Evolutionary conservation across 2,329 filamentous ascomycete species (phyloP).

Genomic region (Penicillium palitans): DNA sequence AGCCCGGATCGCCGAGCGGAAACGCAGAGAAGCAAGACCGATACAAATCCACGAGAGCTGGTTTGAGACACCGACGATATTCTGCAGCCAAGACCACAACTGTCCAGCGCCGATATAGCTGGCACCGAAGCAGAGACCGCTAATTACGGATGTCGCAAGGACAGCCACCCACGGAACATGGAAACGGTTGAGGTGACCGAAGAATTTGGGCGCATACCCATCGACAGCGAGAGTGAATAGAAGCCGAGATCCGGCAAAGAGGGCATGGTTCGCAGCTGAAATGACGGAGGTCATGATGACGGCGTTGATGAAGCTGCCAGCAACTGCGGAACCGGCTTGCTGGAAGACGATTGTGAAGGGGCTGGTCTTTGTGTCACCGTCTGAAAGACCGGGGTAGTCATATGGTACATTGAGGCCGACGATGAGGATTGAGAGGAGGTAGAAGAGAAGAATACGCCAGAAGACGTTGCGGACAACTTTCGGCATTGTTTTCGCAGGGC

Average conservation of each 20-base stretch:
- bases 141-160: conserved; percentile 55
- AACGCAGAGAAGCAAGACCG: conserved; percentile 64
- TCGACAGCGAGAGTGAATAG: conserved; percentile 59
- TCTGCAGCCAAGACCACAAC: conserved; percentile 67
- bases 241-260: conserved; percentile 58
- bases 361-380: conserved; percentile 49
- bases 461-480: conserved; percentile 66
- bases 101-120: conserved; percentile 66
- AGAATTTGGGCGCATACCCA: conserved; percentile 57
- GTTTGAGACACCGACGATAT: conserved; percentile 67
- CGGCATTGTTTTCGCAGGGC: conserved; percentile 62
- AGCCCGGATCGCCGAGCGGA: conserved; percentile 57
- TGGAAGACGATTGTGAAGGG: conserved; percentile 65
- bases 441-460: conserved; percentile 62
- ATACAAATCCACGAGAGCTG: conserved; percentile 66
- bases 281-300: conserved; percentile 61
- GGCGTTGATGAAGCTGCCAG: conserved; percentile 61
- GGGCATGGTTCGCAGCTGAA: conserved; percentile 59
- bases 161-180: conserved; percentile 57
- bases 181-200: conserved; percentile 53
- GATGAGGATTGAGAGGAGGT: conserved; percentile 53
- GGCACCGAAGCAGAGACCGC: conserved; percentile 63
- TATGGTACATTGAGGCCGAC: conserved; percentile 63
- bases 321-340: conserved; percentile 55
- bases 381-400: conserved; percentile 49